These are phyloP conservation scores for Bretschneidera sinensis DNA, from an alignment of 345 rosid species.

Conservation along the genomic window DNA sequence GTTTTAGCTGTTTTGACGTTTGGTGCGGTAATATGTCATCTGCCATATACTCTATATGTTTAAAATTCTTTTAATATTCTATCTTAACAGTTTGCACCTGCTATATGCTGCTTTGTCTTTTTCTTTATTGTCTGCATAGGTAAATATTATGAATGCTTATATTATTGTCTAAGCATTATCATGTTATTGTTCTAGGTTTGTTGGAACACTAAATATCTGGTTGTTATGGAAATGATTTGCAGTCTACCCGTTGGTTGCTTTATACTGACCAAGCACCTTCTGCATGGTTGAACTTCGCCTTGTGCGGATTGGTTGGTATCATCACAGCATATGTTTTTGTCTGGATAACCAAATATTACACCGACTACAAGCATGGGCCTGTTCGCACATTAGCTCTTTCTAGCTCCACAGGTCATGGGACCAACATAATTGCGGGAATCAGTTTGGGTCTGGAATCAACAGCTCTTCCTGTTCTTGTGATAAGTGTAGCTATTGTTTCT, in stretches of 20 bases:
- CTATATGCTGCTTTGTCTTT: neutral
- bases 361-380: conserved; percentile 98
- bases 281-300: conserved; percentile 92
- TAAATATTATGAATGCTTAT: no score
- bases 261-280: conserved; percentile 95
- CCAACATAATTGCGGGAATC: conserved; percentile 96
- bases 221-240: conserved; percentile 28
- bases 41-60: no score
- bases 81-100: neutral
- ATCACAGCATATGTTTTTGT: conserved; percentile 90
- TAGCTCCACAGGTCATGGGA: conserved; percentile 98
- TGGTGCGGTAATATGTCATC: conserved; percentile 60
- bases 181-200: conserved; percentile 5
- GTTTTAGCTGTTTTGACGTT: conserved; percentile 86
- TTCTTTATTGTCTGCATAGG: neutral
- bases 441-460: conserved; percentile 99
- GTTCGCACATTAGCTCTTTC: conserved; percentile 90
- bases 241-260: conserved; percentile 99
- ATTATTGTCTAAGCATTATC: neutral
- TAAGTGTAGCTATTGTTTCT: conserved; percentile 73
- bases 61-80: no score
- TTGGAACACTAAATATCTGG: conserved; percentile 9
- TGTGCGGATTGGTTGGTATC: conserved; percentile 96
- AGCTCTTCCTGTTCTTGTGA: conserved; percentile 91
- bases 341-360: conserved; percentile 92